Percentiles rank a stretch among this genome's conserved stretches.
phyloP scores from a whole-genome alignment of 495 filamentous ascomycete genomes.

The Platismatia glauca region DNA sequence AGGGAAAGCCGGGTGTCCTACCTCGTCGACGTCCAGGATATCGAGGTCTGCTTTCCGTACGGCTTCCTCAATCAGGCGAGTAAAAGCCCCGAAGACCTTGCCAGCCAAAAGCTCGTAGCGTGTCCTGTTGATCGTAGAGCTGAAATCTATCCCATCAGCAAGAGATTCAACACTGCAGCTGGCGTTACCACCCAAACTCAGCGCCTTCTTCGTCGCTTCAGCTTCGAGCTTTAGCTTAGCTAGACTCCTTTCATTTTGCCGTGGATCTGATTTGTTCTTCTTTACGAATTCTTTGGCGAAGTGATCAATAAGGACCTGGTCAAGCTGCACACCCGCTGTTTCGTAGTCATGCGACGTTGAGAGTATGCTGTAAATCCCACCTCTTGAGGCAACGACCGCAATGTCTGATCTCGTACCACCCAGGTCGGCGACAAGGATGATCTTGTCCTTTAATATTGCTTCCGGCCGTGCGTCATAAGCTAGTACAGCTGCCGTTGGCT shows the following conservation, averaged over 20 bases:
- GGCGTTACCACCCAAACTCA: conserved; percentile 79
- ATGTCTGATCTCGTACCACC: conserved; percentile 91
- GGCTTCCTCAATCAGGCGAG: conserved; percentile 68
- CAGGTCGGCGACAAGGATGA: conserved; percentile 83
- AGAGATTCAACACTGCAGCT: conserved; percentile 85
- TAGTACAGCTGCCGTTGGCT: conserved; percentile 84
- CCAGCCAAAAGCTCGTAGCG: conserved; percentile 83
- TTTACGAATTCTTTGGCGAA: conserved; percentile 98
- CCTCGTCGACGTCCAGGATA: conserved; percentile 84
- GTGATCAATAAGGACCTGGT: conserved; percentile 86
- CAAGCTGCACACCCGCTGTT: conserved; percentile 68
- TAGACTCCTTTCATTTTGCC: conserved; percentile 66
- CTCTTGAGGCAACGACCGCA: conserved; percentile 77
- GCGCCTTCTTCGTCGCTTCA: conserved; percentile 80
- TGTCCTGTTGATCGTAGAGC: conserved; percentile 81
- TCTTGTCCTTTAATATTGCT: conserved; percentile 68
- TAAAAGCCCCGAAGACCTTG: conserved; percentile 80
- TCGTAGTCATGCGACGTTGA: conserved; percentile 94
- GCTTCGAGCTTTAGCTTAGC: conserved; percentile 90
- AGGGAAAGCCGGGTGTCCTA: conserved; percentile 19
- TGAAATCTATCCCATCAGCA: conserved; percentile 80
- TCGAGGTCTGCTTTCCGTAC: conserved; percentile 91
- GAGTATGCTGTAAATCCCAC: conserved; percentile 93
- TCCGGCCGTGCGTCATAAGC: conserved; percentile 87
- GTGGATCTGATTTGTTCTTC: conserved; percentile 81